Evolutionary conservation across 371 early-diverging fungal species (phyloP).

Genomic region (Dinochytrium kinnereticum): DNA sequence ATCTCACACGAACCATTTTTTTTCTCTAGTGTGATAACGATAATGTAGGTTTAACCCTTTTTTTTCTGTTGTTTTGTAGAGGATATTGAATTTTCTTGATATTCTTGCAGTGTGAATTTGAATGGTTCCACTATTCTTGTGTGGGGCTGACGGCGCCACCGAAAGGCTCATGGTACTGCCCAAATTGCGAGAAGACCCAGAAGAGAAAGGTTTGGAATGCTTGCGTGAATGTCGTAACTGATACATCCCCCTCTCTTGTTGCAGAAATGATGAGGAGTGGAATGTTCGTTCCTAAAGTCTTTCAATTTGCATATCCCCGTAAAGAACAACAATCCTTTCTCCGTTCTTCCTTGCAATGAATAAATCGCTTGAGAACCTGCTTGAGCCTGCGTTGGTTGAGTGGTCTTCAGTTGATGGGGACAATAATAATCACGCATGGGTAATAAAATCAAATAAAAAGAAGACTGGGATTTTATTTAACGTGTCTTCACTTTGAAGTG

Average conservation of each 20-base stretch:
- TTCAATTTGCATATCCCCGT: too few relatives aligned
- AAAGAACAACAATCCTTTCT: too few relatives aligned
- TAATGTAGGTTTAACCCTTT: conserved; percentile 65
- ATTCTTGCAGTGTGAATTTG: conserved; percentile 74
- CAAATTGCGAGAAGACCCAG: conserved; percentile 46
- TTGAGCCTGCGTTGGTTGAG: too few relatives aligned
- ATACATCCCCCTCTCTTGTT: too few relatives aligned
- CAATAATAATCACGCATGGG: too few relatives aligned
- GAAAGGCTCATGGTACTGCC: conserved; percentile 94
- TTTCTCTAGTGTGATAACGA: conserved; percentile 76
- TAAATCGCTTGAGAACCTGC: too few relatives aligned
- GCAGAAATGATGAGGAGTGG: background rate
- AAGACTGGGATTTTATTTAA: too few relatives aligned
- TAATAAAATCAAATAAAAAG: too few relatives aligned
- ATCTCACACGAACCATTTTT: background rate
- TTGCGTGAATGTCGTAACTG: background rate
- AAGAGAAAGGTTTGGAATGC: conserved; percentile 1
- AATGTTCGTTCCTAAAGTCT: too few relatives aligned
- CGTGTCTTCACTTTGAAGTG: too few relatives aligned
- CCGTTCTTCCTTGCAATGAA: too few relatives aligned
- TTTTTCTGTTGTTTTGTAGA: background rate
- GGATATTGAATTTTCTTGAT: background rate
- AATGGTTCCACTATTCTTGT: conserved; percentile 97
- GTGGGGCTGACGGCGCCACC: conserved; percentile 84
- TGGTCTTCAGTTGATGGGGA: too few relatives aligned